Evolutionary conservation across 164 flowering plant species (phyloP).

Genomic region (Magnolia kwangsiensis): DNA sequence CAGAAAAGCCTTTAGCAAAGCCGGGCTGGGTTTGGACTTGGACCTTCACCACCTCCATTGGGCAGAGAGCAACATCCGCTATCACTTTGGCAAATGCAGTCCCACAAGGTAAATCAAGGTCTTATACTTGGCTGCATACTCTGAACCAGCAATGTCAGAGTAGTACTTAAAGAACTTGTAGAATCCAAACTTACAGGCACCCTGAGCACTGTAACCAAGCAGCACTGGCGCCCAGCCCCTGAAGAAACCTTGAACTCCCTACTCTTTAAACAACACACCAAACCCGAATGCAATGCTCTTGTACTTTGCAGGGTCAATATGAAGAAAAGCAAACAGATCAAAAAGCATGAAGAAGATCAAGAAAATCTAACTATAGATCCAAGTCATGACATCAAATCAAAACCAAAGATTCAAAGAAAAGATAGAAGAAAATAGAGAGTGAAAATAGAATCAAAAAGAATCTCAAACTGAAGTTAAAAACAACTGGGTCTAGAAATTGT

Average conservation of each 20-base stretch:
- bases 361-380: not conserved
- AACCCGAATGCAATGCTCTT: conserved; percentile 77
- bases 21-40: conserved; percentile 86
- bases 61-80: conserved; percentile 83
- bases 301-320: conserved; percentile 83
- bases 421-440: not conserved
- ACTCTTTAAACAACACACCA: conserved; percentile 67
- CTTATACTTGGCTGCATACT: conserved; percentile 70
- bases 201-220: conserved; percentile 85
- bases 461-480: not conserved
- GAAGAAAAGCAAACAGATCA: not conserved
- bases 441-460: not conserved
- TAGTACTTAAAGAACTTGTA: conserved; percentile 79
- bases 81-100: conserved; percentile 86
- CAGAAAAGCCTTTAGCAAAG: conserved; percentile 68
- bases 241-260: conserved; percentile 66
- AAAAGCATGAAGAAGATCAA: too few relatives aligned
- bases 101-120: conserved; percentile 78
- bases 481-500: not conserved
- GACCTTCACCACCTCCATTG: conserved; percentile 80
- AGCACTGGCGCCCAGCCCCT: conserved; percentile 81
- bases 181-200: conserved; percentile 89
- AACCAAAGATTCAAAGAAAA: not conserved
- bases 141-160: conserved; percentile 79
- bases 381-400: not conserved